Conservation (phyloP, 2,329 filamentous ascomycete species). For the Aspergillus alliaceus region DNA sequence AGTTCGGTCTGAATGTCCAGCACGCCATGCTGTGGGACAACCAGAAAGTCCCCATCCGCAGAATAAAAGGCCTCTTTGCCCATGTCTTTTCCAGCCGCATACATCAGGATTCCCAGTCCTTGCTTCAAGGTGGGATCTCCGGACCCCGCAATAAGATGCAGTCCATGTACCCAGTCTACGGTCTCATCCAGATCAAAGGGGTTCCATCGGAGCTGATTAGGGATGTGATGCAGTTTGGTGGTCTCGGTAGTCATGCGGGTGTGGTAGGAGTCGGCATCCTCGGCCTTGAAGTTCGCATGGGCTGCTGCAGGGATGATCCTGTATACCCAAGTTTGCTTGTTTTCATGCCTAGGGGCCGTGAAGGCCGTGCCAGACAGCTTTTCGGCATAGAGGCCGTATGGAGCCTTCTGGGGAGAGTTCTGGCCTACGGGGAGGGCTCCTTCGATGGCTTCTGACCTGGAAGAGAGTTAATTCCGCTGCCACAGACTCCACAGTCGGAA, state of each 20-base stretch:
- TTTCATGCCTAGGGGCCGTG: slow-evolving; percentile 67
- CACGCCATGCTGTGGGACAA: slow-evolving; percentile 72
- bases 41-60: slow-evolving; percentile 75
- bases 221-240: slow-evolving; percentile 68
- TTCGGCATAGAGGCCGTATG: slow-evolving; percentile 79
- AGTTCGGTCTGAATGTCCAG: slow-evolving; percentile 78
- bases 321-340: slow-evolving; percentile 72
- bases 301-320: slow-evolving; percentile 65
- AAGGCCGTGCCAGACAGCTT: slow-evolving; percentile 73
- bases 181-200: slow-evolving; percentile 71
- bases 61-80: slow-evolving; percentile 77
- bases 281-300: slow-evolving; percentile 52
- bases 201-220: slow-evolving; percentile 80
- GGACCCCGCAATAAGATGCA: slow-evolving; percentile 74
- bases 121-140: slow-evolving; percentile 78
- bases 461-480: slow-evolving; percentile 17
- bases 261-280: slow-evolving; percentile 48
- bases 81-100: slow-evolving; percentile 78
- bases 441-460: slow-evolving; percentile 72
- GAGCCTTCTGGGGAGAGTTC: slow-evolving; percentile 80
- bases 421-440: slow-evolving; percentile 72
- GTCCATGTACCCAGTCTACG: slow-evolving; percentile 66
- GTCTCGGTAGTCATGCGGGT: slow-evolving; percentile 41
- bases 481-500: not conserved
- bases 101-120: slow-evolving; percentile 78